These are phyloP conservation scores for Guadua angustifolia DNA, from an alignment of 176 grass and related monocot genomes.

Conservation along the genomic window DNA sequence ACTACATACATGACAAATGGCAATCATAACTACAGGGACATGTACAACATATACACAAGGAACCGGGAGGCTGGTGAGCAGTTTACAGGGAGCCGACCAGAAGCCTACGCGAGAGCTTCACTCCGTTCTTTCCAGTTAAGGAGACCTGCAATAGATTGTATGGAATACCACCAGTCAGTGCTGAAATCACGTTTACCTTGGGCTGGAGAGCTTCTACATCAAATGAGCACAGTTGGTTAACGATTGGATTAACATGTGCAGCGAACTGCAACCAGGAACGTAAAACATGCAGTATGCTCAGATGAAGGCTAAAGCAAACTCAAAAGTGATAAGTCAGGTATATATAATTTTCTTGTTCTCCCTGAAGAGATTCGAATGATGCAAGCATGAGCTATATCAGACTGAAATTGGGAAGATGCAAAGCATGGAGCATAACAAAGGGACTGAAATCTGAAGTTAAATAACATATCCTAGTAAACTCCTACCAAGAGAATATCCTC, in stretches of 20 bases:
- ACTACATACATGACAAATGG: slow-evolving; percentile 40
- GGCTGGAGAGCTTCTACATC: neutral
- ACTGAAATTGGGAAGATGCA: neutral
- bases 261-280: neutral
- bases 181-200: neutral
- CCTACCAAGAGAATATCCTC: slow-evolving; percentile 97
- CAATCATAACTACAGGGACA: slow-evolving; percentile 44
- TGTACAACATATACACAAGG: slow-evolving; percentile 62
- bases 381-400: neutral
- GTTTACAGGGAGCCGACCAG: slow-evolving; percentile 49
- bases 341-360: neutral
- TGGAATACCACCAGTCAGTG: neutral
- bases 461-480: neutral
- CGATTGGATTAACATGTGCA: neutral
- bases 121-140: slow-evolving; percentile 59
- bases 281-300: too few species aligned
- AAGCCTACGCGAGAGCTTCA: slow-evolving; percentile 50
- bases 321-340: neutral
- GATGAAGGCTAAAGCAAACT: neutral
- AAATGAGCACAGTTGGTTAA: neutral
- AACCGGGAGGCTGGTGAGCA: slow-evolving; percentile 10
- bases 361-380: neutral
- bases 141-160: slow-evolving; percentile 59
- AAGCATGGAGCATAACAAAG: neutral
- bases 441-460: neutral